Percentiles rank a stretch among this genome's conserved stretches.
Conservation (phyloP, 805 yeast genomes). For the Wickerhamomyces strasburgensis region DNA sequence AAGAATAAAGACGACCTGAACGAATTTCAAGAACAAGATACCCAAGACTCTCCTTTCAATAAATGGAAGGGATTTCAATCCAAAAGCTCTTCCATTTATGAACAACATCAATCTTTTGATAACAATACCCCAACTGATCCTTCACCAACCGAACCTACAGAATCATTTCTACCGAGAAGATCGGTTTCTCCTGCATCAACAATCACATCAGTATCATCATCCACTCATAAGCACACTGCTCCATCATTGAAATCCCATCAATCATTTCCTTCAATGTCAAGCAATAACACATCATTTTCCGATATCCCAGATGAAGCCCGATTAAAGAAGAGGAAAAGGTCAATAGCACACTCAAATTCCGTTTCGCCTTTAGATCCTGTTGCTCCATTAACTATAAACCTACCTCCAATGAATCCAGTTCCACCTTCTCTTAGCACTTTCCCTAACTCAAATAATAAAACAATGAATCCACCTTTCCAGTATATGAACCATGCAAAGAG, state of each 20-base stretch:
- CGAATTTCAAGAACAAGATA: conserved; percentile 5
- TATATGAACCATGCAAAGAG: conserved; percentile 54
- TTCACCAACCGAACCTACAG: not conserved
- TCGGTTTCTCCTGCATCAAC: conserved; percentile 5
- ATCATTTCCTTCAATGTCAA: not conserved
- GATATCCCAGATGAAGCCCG: not conserved
- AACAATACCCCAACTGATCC: not conserved
- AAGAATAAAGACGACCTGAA: conserved; percentile 23
- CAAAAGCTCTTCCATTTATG: conserved; percentile 4
- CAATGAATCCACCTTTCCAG: conserved; percentile 34
- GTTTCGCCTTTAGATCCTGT: conserved; percentile 4
- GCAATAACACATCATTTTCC: not conserved
- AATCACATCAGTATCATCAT: not conserved
- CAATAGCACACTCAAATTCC: not conserved
- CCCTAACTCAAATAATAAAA: conserved; percentile 19
- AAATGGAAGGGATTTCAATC: conserved; percentile 24
- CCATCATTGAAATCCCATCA: not conserved
- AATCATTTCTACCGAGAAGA: not conserved
- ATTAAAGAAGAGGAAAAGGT: conserved; percentile 2
- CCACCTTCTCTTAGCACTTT: conserved; percentile 31
- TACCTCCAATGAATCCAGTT: conserved; percentile 39
- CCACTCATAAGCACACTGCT: not conserved
- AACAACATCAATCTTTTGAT: not conserved
- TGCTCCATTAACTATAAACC: conserved; percentile 18
- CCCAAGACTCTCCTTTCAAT: conserved; percentile 17